A percentile compares a stretch with the other conserved stretches of the same genome.
Conservation (phyloP, 768 basidiomycete species). For the Coprinellus aureogranulatus region DNA sequence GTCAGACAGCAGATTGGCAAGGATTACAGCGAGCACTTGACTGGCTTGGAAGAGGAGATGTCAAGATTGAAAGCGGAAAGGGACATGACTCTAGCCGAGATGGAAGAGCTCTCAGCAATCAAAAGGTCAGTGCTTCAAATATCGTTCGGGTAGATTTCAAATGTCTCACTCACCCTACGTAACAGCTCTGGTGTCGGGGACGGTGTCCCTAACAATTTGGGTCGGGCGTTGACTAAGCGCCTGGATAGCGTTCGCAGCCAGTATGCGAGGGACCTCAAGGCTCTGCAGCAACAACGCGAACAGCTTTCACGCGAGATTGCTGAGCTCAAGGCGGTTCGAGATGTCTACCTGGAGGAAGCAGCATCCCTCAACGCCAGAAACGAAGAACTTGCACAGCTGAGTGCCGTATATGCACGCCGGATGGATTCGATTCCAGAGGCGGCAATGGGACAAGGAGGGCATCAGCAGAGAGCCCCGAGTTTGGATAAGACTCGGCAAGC, state of each 20-base stretch:
- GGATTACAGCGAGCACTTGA: slow-evolving; percentile 73
- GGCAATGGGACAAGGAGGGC: slow-evolving; percentile 26
- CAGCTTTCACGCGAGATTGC: slow-evolving; percentile 73
- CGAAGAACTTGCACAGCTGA: slow-evolving; percentile 87
- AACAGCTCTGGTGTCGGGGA: slow-evolving; percentile 31
- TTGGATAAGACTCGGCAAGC: neutral
- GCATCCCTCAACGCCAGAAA: slow-evolving; percentile 87
- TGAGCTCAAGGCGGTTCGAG: slow-evolving; percentile 83
- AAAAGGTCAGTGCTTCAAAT: slow-evolving; percentile 54
- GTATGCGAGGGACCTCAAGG: slow-evolving; percentile 83
- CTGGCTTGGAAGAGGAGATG: slow-evolving; percentile 78
- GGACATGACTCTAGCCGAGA: slow-evolving; percentile 88
- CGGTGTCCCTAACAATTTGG: slow-evolving; percentile 44
- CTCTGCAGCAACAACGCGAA: slow-evolving; percentile 81
- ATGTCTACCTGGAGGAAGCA: slow-evolving; percentile 88
- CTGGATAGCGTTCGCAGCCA: slow-evolving; percentile 85
- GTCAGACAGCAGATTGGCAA: slow-evolving; percentile 74
- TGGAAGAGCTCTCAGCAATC: slow-evolving; percentile 80
- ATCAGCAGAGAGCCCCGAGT: slow-evolving; percentile 27
- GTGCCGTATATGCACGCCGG: slow-evolving; percentile 76
- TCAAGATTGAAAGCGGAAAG: slow-evolving; percentile 86
- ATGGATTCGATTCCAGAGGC: slow-evolving; percentile 55
- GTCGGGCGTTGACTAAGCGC: slow-evolving; percentile 77
- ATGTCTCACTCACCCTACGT: slow-evolving; percentile 6
- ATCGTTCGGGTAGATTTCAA: slow-evolving; percentile 3